phyloP scores from a whole-genome alignment of 2,329 filamentous ascomycete species.

The Amauroascus niger region DNA sequence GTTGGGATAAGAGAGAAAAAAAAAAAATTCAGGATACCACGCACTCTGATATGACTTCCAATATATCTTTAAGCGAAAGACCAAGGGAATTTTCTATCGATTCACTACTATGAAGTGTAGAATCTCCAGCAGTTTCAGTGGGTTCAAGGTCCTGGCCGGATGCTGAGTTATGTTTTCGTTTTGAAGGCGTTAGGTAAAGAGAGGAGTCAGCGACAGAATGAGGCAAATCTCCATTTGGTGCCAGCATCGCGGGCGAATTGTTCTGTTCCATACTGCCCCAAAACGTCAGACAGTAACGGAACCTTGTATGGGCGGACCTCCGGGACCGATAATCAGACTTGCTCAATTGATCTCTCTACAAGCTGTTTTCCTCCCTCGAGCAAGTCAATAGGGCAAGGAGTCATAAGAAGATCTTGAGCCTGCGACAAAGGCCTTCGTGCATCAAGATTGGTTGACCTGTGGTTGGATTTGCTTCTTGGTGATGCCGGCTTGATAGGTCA shows the following conservation, averaged over 20 bases:
- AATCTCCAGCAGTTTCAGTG: conserved; percentile 19
- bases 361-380: background rate
- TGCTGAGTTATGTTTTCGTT: conserved; percentile 35
- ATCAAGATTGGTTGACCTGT: background rate
- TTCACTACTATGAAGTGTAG: background rate
- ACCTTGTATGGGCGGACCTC: background rate
- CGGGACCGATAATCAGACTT: background rate
- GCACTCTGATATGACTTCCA: conserved; percentile 28
- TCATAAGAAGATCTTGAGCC: background rate
- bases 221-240: conserved; percentile 19
- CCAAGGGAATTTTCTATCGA: conserved; percentile 26
- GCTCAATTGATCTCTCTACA: background rate
- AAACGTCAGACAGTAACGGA: background rate
- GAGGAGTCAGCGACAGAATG: conserved; percentile 8
- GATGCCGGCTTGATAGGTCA: background rate
- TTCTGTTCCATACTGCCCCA: conserved; percentile 3
- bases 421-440: background rate
- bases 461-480: background rate
- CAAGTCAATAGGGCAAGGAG: background rate
- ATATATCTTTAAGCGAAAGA: conserved; percentile 30
- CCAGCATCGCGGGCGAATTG: background rate
- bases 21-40: conserved; percentile 11
- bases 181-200: conserved; percentile 28
- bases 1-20: background rate
- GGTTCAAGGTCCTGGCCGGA: background rate